Evolutionary conservation across 2,329 filamentous ascomycete species (phyloP).

Genomic region (Exserohilum rostratum): DNA sequence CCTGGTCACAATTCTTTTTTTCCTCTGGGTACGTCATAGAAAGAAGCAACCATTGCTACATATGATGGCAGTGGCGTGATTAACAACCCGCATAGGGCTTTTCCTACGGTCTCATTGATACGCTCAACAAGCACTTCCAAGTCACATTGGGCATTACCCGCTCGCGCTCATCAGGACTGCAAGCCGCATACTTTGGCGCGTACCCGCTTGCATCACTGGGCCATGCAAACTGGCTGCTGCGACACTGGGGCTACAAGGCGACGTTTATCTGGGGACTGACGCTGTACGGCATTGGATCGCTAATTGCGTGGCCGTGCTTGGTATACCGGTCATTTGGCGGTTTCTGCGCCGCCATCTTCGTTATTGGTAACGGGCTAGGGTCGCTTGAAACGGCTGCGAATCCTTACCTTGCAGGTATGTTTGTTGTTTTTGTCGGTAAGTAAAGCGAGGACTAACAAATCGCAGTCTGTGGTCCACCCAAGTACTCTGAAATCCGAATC

Average conservation of each 20-base stretch:
- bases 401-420: constrained; percentile 42
- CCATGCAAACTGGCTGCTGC: constrained; percentile 56
- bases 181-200: constrained; percentile 58
- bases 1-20: constrained; percentile 70
- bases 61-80: no score
- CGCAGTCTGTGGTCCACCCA: constrained; percentile 62
- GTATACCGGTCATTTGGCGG: constrained; percentile 63
- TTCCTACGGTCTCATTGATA: constrained; percentile 63
- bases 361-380: constrained; percentile 59
- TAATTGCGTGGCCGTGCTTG: constrained; percentile 65
- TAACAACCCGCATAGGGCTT: constrained; percentile 51
- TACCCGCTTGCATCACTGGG: constrained; percentile 57
- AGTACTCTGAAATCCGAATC: constrained; percentile 64
- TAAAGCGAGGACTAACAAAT: neutral
- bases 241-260: constrained; percentile 57
- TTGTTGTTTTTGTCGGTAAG: neutral
- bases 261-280: constrained; percentile 60
- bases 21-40: constrained; percentile 63
- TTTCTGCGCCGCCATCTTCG: constrained; percentile 65
- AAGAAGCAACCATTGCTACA: no score
- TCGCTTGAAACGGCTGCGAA: constrained; percentile 66
- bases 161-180: constrained; percentile 53
- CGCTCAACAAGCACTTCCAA: constrained; percentile 58
- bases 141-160: constrained; percentile 52
- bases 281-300: constrained; percentile 62